These are phyloP conservation scores for Mytilinidion resinicola DNA, from an alignment of 495 filamentous ascomycete genomes.

Conservation along the genomic window DNA sequence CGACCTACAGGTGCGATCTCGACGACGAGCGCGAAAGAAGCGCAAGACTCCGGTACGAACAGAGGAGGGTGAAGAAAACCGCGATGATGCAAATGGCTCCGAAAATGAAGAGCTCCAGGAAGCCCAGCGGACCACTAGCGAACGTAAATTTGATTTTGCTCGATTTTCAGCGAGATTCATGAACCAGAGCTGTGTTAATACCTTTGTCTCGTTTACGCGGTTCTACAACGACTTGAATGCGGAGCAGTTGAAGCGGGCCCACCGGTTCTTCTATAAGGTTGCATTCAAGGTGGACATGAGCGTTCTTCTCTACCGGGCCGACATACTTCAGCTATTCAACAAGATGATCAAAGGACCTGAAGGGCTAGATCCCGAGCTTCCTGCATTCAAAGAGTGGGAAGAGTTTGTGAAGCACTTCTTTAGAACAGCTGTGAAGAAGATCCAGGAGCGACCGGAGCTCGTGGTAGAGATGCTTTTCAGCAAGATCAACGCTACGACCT, in stretches of 20 bases:
- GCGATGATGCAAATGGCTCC: constrained; percentile 38
- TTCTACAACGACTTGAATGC: constrained; percentile 77
- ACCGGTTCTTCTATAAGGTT: constrained; percentile 90
- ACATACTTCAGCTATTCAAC: constrained; percentile 83
- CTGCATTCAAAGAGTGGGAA: constrained; percentile 83
- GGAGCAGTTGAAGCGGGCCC: constrained; percentile 81
- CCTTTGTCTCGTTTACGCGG: constrained; percentile 72
- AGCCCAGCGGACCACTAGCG: constrained; percentile 61
- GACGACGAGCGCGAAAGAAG: constrained; percentile 59
- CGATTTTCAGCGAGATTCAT: constrained; percentile 75
- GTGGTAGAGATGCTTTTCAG: constrained; percentile 88
- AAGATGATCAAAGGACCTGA: constrained; percentile 89
- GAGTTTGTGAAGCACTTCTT: constrained; percentile 68
- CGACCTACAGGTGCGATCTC: constrained; percentile 84
- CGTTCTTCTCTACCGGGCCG: constrained; percentile 80
- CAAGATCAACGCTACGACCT: constrained; percentile 76
- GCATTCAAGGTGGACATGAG: constrained; percentile 91
- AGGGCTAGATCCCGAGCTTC: constrained; percentile 55
- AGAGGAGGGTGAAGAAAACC: constrained; percentile 17
- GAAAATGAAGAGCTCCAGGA: constrained; percentile 67
- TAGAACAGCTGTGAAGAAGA: constrained; percentile 61
- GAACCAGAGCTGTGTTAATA: constrained; percentile 78
- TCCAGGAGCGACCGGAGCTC: constrained; percentile 75
- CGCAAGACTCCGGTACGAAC: constrained; percentile 49
- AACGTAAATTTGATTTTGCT: constrained; percentile 91